Percentiles rank a stretch among this genome's conserved stretches.
phyloP scores from a whole-genome alignment of 2,329 filamentous ascomycete genomes.

The Tolypocladium tundrense region DNA sequence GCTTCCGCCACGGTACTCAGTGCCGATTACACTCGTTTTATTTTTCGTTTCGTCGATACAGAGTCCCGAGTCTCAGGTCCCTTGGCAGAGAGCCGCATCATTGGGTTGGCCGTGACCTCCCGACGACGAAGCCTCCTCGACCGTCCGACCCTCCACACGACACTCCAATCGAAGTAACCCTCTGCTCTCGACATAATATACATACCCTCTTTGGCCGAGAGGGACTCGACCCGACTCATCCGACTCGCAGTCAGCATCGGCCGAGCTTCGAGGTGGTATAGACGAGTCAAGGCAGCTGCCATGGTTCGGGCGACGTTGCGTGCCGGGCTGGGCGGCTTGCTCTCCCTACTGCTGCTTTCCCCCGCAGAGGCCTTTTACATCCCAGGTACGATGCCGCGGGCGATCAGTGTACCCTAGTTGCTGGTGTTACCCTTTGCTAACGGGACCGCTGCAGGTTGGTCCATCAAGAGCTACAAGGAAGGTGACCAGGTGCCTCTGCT shows the following conservation, averaged over 20 bases:
- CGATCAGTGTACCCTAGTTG: background rate
- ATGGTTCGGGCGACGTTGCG: constrained; percentile 13
- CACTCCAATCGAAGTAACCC: background rate
- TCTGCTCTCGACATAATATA: too few species aligned
- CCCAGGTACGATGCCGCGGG: constrained; percentile 50
- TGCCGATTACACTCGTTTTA: constrained; percentile 6
- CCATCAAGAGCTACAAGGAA: constrained; percentile 68
- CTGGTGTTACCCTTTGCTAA: constrained; percentile 3
- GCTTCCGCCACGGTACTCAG: constrained; percentile 1
- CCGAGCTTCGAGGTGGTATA: background rate
- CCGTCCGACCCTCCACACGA: background rate
- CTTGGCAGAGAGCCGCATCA: background rate
- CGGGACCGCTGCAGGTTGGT: constrained; percentile 49
- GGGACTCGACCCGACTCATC: background rate
- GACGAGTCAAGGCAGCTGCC: background rate
- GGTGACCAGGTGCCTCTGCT: constrained; percentile 73
- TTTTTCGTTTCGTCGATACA: background rate
- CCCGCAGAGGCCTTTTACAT: constrained; percentile 65
- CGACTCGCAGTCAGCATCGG: background rate
- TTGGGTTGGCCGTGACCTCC: background rate
- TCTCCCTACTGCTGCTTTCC: constrained; percentile 29
- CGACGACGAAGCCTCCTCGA: background rate
- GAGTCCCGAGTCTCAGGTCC: constrained; percentile 5
- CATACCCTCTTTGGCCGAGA: background rate
- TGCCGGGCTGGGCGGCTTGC: constrained; percentile 25